These are phyloP conservation scores for Salix brachista DNA, from an alignment of 345 rosid species.

Conservation along the genomic window DNA sequence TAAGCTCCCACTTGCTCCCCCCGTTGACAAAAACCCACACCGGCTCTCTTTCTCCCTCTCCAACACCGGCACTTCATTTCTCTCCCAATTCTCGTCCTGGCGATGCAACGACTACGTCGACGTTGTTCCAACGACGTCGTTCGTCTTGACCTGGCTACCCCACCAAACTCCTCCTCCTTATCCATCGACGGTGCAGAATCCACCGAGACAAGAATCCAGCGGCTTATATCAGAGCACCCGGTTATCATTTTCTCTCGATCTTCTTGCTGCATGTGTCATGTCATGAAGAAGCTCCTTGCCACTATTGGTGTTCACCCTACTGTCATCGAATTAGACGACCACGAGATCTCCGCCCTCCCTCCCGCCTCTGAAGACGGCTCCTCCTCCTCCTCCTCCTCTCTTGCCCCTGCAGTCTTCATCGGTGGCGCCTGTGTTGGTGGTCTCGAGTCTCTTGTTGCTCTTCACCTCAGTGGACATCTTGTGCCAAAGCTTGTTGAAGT, in stretches of 20 bases:
- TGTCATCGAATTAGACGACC: slow-evolving; percentile 85
- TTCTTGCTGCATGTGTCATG: slow-evolving; percentile 95
- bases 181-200: slow-evolving; percentile 83
- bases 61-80: not conserved
- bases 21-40: slow-evolving; percentile 29
- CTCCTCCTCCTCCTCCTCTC: slow-evolving; percentile 10
- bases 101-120: slow-evolving; percentile 71
- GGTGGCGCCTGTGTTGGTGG: slow-evolving; percentile 84
- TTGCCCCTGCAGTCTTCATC: slow-evolving; percentile 67
- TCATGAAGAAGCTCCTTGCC: slow-evolving; percentile 76
- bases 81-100: slow-evolving; percentile 16
- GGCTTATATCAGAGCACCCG: slow-evolving; percentile 84
- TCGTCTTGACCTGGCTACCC: slow-evolving; percentile 46
- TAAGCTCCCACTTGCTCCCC: slow-evolving; percentile 24
- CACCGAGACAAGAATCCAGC: slow-evolving; percentile 62
- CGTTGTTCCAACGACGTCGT: slow-evolving; percentile 45
- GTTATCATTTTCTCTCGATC: slow-evolving; percentile 86
- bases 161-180: slow-evolving; percentile 33
- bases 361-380: not conserved
- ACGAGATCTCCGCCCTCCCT: slow-evolving; percentile 73
- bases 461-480: slow-evolving; percentile 81
- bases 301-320: slow-evolving; percentile 83
- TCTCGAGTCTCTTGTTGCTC: slow-evolving; percentile 82
- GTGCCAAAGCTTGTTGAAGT: slow-evolving; percentile 85
- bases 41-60: slow-evolving; percentile 10